Evolutionary conservation across 2,329 filamentous ascomycete species (phyloP), one percentile per base, ranked within the genome.

Genomic region (Talaromyces islandicus): DNA sequence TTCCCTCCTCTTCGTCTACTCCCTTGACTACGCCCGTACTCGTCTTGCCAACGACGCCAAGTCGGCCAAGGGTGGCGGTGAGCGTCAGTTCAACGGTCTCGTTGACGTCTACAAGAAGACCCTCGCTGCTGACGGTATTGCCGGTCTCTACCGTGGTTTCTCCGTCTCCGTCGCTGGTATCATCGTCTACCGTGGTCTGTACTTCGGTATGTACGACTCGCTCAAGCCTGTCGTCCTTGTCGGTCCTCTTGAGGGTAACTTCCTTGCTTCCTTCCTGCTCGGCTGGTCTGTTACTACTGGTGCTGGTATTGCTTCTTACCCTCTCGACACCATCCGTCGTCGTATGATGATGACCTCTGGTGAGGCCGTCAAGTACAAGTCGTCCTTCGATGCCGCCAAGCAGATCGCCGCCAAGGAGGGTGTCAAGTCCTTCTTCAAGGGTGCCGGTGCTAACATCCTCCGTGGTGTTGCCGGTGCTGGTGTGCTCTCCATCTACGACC

Each of bases 131-230:
- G 94, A 99, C 81, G 94, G 94, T 95, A 86, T 99, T 84, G 90
- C 88, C 78, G 94, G 94, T 95, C 92, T 99, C 77, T 99, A 99
- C 91, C 94, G 94, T 96, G 94, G 94, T 87, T 99, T 99, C 90
- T 92, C 92, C 87, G 94, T 95, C 80, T 99, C 94, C 77, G 94
- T 99, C 77, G 87, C 90, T 81, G 94, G 94, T 89, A 99, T 99
- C 82, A 82, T 99, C 75, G 94, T 99, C 84, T 99, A 99, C 91
- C 94, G 94, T 91, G 94, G 94, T 97, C 92, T 99, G 75, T 99
- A 99, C 92, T 99, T 99, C 90, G 94, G 94, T 80, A 90, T 99
- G 90, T 99, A 99, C 92, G 94, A 99, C 85, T 99, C 94, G 73
- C 88, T 99, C 87, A 99, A 99, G 92, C 94, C 94, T 73, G 91